Evolutionary conservation across 768 basidiomycete genomes (phyloP), one percentile per base, ranked within the genome.

Genomic region (Amanita phalloides): DNA sequence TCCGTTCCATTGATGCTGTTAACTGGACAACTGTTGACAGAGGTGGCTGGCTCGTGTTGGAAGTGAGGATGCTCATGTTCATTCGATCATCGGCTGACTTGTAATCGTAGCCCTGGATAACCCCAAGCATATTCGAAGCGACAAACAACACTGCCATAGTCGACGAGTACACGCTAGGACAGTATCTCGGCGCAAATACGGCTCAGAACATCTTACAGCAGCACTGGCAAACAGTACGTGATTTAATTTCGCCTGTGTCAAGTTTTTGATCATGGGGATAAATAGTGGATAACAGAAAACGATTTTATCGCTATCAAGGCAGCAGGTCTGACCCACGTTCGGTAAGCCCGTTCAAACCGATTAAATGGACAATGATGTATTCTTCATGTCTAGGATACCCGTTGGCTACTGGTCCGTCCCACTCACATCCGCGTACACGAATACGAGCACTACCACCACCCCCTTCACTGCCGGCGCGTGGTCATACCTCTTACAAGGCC

Each of bases 391-490:
- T 53, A 85, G 84, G 28, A 82, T 88, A 59, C 84, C 84, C 4
- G 54, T 86, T 5, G 84, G 84, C 7, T 88, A 81, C 62, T 88
- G 85, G 85, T 82, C 83, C n/a, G 75, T 86, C n/a, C 84, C 84
- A 0, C 64, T 82, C 32, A 76, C 76, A 3, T 68, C 78, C 30
- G 64, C 72, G 11, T 74, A 78, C 55, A 82, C 80, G 5, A 71
- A 72, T 45, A 67, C 61, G 4, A 69, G 70, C 14, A 72, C 73
- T 3, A 75, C 73, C 14, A 68, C 72, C 11, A 61, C 67, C 2
- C 83, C 83, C 0, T 85, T 78, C 60, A 70, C 74, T 43, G 62
- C 79, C 0, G 84, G 84, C 7, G 84, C 83, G 28, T 86, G 83
- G 77, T 72, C 81, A 2, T 84, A 84, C 63, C 72, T 88, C 54